Evolutionary conservation across 164 flowering plant genomes (phyloP), one percentile per base, ranked within the genome.

Genomic region (Liquidambar formosana): DNA sequence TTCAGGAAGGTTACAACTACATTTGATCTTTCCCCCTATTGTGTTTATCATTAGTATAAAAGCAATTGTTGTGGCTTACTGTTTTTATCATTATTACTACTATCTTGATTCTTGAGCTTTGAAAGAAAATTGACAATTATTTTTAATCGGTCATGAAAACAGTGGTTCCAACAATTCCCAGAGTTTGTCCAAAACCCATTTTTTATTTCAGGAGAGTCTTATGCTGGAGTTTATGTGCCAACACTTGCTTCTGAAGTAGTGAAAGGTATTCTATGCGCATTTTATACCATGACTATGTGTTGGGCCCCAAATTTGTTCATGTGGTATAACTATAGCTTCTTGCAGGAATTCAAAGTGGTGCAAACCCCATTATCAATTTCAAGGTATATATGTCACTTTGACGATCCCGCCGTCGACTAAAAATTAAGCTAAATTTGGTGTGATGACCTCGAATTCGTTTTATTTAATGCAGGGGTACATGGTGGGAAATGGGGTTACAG

Each of bases 401-500:
- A 33, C 2, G 6, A 2, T n/a, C n/a, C 41, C 41, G 6, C n/a
- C n/a, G 6, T 6, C 2, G 6, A 2, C 41, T 2, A 33, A 33
- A 33, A 33, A 33, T 33, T 33, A 33, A 33, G 41, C 2, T 6
- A 33, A 33, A 2, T 33, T 2, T 2, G 41, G 41, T 6, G 41
- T 33, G 6, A 33, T 33, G 10, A 46, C 9, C 4, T 43, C 15
- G 33, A 53, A n/a, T 14, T 28, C 14, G 15, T 54, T 4, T n/a
- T 9, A 21, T 25, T 4, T 48, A 10, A 15, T 61, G 49, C 71
- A 82, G 85, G 85, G 85, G 22, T 82, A 82, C 64, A 19, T 77
- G 74, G 71, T 82, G 18, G 85, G 85, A 38, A 82, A 82, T 75
- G 85, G 78, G 10, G 81, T 77, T 3, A 70, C 81, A 0, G 81